Base-by-base conservation (phyloP, 2,329 filamentous ascomycete species). In the Epichloe hybrida region DNA sequence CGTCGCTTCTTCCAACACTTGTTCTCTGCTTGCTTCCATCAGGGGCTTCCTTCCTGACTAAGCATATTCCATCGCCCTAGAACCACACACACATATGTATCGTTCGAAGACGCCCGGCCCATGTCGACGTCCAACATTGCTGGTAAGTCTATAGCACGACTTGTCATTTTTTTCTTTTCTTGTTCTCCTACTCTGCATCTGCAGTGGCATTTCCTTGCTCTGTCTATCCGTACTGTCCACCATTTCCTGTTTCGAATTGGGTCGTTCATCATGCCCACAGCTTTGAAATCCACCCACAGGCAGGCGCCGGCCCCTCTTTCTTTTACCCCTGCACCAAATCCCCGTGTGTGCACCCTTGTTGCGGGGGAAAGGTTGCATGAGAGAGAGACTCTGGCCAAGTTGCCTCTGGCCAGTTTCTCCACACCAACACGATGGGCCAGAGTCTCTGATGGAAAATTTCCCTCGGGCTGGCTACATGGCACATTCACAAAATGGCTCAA, bases 1-100 rank as follows among this genome's bases (percentile, higher is more conserved):
- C 37, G 49, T 21, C 13, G n/a, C 13, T n/a, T 20, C 38, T 48
- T 48, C 46, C 21, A 23, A 17, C 20, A 23, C 11, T 45, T 13
- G 23, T 35, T 45, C 43, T 45, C 35, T 46, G 43, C n/a, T 21
- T 46, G 46, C 50, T 52, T 52, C 47, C 12, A 52, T 40, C n/a
- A 13, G 41, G 23, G 23, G 17, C 41, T 52, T 46, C 42, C 9
- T 46, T 46, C 31, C 46, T 46, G 37, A 52, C 50, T 49, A 52
- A 49, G 46, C 46, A 37, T 7, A 5, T 34, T 48, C 13, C 41
- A 8, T 37, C 13, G 27, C 44, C 38, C 39, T 20, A 34, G 23
- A 39, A 36, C 17, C 17, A 8, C 27, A 8, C 27, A 27, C 34
- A 31, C 43, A 21, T 21, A 21, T 21, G 20, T 21, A 21, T 34